Evolutionary conservation across 345 rosid genomes (phyloP).

Genomic region (Salix caprea): DNA sequence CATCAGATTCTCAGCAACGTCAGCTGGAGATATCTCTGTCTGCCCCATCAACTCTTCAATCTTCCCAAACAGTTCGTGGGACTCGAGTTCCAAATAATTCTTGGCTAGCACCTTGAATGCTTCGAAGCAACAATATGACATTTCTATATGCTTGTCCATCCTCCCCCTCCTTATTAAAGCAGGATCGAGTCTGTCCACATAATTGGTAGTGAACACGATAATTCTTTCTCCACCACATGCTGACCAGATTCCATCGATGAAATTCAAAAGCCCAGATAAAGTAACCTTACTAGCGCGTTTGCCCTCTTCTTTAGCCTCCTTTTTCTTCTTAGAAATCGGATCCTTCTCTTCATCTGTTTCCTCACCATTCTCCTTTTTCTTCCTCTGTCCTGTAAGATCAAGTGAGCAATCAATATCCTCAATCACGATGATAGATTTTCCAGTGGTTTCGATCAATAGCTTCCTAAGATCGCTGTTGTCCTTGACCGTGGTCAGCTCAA

Average conservation of each 20-base stretch:
- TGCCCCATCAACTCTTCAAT: slow-evolving; percentile 8
- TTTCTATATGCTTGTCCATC: slow-evolving; percentile 11
- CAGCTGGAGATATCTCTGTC: slow-evolving; percentile 12
- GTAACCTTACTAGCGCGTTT: not conserved
- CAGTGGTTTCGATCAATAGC: not conserved
- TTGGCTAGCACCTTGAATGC: slow-evolving; percentile 11
- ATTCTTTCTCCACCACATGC: slow-evolving; percentile 16
- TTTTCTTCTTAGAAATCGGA: not conserved
- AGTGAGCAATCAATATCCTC: slow-evolving; percentile 18
- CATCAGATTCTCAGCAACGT: slow-evolving; percentile 14
- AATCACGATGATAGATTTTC: slow-evolving; percentile 7
- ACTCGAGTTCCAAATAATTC: slow-evolving; percentile 3
- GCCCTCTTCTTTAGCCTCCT: not conserved
- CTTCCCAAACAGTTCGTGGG: not conserved
- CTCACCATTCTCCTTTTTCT: not conserved
- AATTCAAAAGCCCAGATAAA: slow-evolving; percentile 8
- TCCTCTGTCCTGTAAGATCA: slow-evolving; percentile 18
- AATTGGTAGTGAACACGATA: slow-evolving; percentile 18
- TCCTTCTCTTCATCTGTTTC: not conserved
- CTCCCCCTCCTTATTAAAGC: slow-evolving; percentile 18
- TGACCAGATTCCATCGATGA: slow-evolving; percentile 18
- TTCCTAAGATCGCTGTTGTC: slow-evolving; percentile 13
- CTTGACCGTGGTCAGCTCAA: slow-evolving; percentile 12
- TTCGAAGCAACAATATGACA: slow-evolving; percentile 15
- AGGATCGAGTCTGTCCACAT: slow-evolving; percentile 18